Evolutionary conservation across 2,329 filamentous ascomycete genomes (phyloP).

Genomic region (Cladosporium sphaerospermum): DNA sequence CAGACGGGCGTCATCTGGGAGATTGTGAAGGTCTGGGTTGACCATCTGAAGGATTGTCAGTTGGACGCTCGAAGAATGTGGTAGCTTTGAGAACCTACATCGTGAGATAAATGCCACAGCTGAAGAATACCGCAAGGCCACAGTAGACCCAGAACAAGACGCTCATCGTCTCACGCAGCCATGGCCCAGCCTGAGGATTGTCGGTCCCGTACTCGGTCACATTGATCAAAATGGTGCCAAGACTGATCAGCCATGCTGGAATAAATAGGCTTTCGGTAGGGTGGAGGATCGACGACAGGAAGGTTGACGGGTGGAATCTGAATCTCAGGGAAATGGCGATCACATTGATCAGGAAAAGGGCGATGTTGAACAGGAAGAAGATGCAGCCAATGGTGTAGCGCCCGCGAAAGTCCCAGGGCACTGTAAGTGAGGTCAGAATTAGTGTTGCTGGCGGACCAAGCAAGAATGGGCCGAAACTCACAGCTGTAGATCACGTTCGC

Average conservation of each 20-base stretch:
- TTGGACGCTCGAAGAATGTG: background rate
- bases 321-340: conserved; percentile 63
- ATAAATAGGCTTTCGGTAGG: conserved; percentile 74
- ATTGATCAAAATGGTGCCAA: conserved; percentile 59
- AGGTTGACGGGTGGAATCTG: conserved; percentile 61
- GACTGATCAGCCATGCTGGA: conserved; percentile 60
- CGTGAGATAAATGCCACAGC: conserved; percentile 66
- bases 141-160: conserved; percentile 71
- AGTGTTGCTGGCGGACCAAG: background rate
- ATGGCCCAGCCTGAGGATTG: conserved; percentile 48
- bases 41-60: conserved; percentile 44
- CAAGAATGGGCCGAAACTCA: conserved; percentile 30
- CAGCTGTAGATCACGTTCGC: conserved; percentile 54
- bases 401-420: conserved; percentile 39
- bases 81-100: conserved; percentile 50
- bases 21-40: conserved; percentile 62
- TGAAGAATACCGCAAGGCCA: conserved; percentile 59
- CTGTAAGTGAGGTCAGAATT: conserved; percentile 15
- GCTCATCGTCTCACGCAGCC: conserved; percentile 50
- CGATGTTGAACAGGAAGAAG: conserved; percentile 44
- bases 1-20: conserved; percentile 81
- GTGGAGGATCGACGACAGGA: conserved; percentile 65
- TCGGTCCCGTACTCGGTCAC: conserved; percentile 64
- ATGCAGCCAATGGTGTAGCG: conserved; percentile 44
- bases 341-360: conserved; percentile 66